Conservation (phyloP, 2,329 filamentous ascomycete genomes). For the Meredithiella fracta region DNA sequence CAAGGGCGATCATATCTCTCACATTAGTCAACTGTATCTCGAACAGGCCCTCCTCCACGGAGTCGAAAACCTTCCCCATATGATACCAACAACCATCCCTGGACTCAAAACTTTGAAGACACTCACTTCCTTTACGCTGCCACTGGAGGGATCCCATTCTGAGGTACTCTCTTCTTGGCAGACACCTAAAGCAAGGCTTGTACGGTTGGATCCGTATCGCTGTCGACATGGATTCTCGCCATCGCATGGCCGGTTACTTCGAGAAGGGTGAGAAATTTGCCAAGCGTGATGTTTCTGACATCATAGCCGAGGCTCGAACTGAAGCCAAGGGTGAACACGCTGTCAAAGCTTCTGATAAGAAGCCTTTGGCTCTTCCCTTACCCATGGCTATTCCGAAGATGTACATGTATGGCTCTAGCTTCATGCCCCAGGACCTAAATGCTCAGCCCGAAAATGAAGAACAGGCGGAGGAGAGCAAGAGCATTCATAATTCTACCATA, state of each 20-base stretch:
- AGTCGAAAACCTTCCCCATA: constrained; percentile 36
- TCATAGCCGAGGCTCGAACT: neutral
- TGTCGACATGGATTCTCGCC: constrained; percentile 24
- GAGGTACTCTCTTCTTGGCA: constrained; percentile 40
- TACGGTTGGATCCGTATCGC: constrained; percentile 39
- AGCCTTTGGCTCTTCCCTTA: constrained; percentile 9
- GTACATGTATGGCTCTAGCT: constrained; percentile 13
- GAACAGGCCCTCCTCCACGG: constrained; percentile 38
- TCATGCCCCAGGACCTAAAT: constrained; percentile 13
- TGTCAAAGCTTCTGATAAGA: neutral
- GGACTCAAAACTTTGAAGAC: constrained; percentile 38
- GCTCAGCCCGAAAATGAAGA: neutral
- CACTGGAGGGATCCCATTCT: constrained; percentile 39
- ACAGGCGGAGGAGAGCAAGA: neutral
- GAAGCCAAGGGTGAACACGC: neutral
- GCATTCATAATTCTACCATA: neutral
- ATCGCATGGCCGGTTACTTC: constrained; percentile 10
- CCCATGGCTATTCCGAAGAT: constrained; percentile 13
- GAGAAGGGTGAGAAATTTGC: neutral
- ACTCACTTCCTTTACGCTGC: constrained; percentile 30
- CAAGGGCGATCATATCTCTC: constrained; percentile 28
- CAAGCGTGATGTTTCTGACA: neutral
- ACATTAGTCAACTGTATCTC: constrained; percentile 50
- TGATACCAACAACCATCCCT: constrained; percentile 26
- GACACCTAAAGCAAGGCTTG: constrained; percentile 33